Evolutionary conservation across 73 alveolate species (phyloP).

Genomic region (Paraurostyla sp.): DNA sequence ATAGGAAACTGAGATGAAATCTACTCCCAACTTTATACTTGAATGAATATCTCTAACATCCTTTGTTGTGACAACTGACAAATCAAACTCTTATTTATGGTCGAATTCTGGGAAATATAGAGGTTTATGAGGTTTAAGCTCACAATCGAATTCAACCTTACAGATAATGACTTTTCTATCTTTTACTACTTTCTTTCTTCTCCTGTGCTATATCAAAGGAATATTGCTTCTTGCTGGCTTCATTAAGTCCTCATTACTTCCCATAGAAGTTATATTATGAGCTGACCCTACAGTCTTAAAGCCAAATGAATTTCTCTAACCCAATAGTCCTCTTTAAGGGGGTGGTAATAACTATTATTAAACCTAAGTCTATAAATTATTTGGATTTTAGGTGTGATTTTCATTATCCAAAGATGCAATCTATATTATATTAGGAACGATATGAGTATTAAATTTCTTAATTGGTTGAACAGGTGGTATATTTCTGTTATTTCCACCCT

Average conservation of each 20-base stretch:
- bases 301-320: background rate
- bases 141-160: constrained; percentile 75
- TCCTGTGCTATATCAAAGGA: background rate
- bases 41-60: constrained; percentile 40
- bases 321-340: background rate
- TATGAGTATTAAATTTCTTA: too few species aligned
- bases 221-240: background rate
- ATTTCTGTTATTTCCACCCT: background rate
- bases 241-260: background rate
- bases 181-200: background rate
- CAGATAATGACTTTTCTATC: constrained; percentile 59
- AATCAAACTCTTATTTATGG: constrained; percentile 49
- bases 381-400: too few species aligned
- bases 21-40: constrained; percentile 64
- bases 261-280: background rate
- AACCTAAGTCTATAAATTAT: too few species aligned
- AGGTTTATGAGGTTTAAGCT: constrained; percentile 64
- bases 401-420: too few species aligned
- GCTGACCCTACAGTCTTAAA: constrained; percentile 35
- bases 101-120: constrained; percentile 65
- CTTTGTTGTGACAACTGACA: constrained; percentile 46
- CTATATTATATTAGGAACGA: too few species aligned
- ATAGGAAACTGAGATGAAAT: constrained; percentile 61
- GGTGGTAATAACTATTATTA: too few species aligned
- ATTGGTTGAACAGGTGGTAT: too few species aligned